Evolutionary conservation across 805 yeast genomes (phyloP).

Genomic region (Ogataea ganodermae): DNA sequence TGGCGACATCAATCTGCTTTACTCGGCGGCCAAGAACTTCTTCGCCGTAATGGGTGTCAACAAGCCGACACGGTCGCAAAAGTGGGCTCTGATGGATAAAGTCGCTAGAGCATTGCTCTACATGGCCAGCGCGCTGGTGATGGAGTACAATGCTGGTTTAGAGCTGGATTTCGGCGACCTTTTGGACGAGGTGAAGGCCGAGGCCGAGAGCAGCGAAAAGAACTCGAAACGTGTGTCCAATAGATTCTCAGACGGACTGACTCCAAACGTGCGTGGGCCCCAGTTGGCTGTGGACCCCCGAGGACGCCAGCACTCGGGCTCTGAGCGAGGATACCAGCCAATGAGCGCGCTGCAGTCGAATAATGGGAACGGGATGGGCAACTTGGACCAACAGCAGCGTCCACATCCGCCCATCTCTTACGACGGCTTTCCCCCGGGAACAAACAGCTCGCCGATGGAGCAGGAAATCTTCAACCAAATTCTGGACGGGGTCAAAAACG

Average conservation of each 20-base stretch:
- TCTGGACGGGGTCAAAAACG: constrained; percentile 6
- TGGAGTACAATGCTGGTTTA: constrained; percentile 14
- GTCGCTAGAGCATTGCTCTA: constrained; percentile 26
- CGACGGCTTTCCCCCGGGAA: neutral
- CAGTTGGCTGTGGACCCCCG: neutral
- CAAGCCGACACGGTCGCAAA: constrained; percentile 2
- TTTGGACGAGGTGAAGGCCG: constrained; percentile 19
- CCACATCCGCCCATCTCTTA: neutral
- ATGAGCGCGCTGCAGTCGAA: neutral
- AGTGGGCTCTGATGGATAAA: constrained; percentile 23
- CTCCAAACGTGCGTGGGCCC: neutral
- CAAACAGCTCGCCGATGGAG: neutral
- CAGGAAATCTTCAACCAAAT: neutral
- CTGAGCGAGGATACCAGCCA: neutral
- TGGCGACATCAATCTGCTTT: constrained; percentile 30
- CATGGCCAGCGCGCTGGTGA: constrained; percentile 23
- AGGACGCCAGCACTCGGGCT: neutral
- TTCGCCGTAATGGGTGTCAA: constrained; percentile 15
- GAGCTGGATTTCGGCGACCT: constrained; percentile 24
- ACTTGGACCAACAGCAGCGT: neutral
- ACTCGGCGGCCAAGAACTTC: constrained; percentile 20
- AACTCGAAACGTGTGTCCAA: neutral
- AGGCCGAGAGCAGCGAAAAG: constrained; percentile 5
- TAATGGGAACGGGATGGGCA: neutral
- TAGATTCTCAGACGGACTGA: neutral